A percentile compares a stretch with the other conserved stretches of the same genome.
These are phyloP conservation scores for Clarireedia monteithiana DNA, from an alignment of 2,329 filamentous ascomycete genomes.

Conservation along the genomic window DNA sequence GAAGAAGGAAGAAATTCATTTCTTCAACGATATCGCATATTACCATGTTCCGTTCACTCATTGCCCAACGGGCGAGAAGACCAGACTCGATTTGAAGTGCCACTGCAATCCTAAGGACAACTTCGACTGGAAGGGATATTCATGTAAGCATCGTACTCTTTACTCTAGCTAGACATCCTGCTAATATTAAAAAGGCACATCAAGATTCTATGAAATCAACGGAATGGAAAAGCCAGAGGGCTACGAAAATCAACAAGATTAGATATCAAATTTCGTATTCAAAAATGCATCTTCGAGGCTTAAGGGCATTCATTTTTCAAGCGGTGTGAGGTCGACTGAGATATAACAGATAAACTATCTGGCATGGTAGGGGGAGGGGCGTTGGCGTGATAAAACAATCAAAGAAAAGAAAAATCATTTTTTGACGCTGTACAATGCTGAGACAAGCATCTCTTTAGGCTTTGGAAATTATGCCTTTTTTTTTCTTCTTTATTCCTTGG, in stretches of 20 bases:
- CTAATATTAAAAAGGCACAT: constrained; percentile 54
- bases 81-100: constrained; percentile 76
- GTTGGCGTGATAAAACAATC: not conserved
- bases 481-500: not conserved
- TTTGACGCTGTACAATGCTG: constrained; percentile 2
- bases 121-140: constrained; percentile 99
- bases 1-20: constrained; percentile 90
- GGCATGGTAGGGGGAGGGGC: constrained; percentile 18
- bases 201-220: constrained; percentile 79
- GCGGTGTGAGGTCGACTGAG: not conserved
- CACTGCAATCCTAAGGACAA: constrained; percentile 94
- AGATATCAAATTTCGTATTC: constrained; percentile 21
- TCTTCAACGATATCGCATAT: constrained; percentile 98
- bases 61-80: constrained; percentile 86
- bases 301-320: not conserved
- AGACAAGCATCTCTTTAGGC: not conserved
- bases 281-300: constrained; percentile 3
- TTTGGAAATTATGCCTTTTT: constrained; percentile 2
- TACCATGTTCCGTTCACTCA: constrained; percentile 98
- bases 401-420: not conserved
- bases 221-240: constrained; percentile 75
- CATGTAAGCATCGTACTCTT: constrained; percentile 57
- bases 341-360: constrained; percentile 12
- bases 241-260: constrained; percentile 63
- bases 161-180: constrained; percentile 1